Conservation (phyloP, 2,329 filamentous ascomycete genomes). For the Curvularia lunata region DNA sequence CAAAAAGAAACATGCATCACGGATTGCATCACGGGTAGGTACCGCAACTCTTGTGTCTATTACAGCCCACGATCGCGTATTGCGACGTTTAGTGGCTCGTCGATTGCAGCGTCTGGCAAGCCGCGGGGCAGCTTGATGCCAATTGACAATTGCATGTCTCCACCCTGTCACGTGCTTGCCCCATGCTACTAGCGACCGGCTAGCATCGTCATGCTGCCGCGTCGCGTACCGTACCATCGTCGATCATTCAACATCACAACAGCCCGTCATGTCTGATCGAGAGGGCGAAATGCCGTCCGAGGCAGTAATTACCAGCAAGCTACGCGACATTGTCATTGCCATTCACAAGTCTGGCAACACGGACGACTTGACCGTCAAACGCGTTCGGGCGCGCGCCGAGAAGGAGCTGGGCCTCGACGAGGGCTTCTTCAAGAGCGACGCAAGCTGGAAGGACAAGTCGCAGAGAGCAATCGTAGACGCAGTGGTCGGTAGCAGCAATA, state of each 20-base stretch:
- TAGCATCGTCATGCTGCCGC: conserved; percentile 1
- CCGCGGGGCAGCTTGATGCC: conserved; percentile 1
- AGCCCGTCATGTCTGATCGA: conserved; percentile 42
- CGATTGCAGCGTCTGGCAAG: not conserved
- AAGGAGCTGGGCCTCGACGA: conserved; percentile 57
- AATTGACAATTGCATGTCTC: conserved; percentile 18
- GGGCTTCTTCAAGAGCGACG: conserved; percentile 62
- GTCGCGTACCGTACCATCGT: conserved; percentile 13
- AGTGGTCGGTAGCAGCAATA: conserved; percentile 32
- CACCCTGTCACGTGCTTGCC: conserved; percentile 17
- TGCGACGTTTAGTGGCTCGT: not conserved
- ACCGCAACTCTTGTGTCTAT: too few species aligned
- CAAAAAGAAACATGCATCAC: not conserved
- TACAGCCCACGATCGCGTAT: not conserved
- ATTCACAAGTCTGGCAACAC: conserved; percentile 51
- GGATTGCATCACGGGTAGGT: too few species aligned
- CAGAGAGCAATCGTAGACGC: conserved; percentile 36
- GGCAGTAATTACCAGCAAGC: conserved; percentile 46
- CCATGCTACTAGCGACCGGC: not conserved
- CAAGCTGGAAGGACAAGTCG: conserved; percentile 63
- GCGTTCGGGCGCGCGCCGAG: conserved; percentile 61
- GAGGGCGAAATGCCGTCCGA: conserved; percentile 44
- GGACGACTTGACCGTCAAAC: conserved; percentile 64
- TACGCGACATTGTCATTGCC: conserved; percentile 51
- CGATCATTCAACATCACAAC: conserved; percentile 18